A percentile compares a stretch with the other conserved stretches of the same genome.
Evolutionary conservation across 1,139 yeast genomes (phyloP).

Genomic region (Kodamaea sp.): DNA sequence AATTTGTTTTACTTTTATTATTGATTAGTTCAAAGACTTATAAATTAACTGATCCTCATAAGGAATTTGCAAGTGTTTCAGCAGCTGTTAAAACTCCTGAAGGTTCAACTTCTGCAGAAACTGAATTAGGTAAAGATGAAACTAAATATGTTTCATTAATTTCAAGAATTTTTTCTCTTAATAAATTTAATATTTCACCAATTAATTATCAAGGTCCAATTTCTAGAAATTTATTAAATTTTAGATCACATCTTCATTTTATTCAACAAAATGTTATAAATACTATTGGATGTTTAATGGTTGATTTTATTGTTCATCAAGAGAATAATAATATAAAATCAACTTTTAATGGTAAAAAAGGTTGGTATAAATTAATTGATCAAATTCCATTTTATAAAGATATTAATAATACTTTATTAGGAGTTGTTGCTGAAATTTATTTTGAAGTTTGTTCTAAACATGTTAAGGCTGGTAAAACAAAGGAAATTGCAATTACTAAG

Average conservation of each 20-base stretch:
- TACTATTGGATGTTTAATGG: constrained; percentile 49
- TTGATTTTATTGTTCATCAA: constrained; percentile 53
- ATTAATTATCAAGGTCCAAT: constrained; percentile 68
- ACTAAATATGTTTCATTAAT: constrained; percentile 44
- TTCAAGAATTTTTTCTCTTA: constrained; percentile 56
- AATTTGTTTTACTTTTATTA: constrained; percentile 44
- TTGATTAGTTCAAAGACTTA: constrained; percentile 34
- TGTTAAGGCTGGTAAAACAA: constrained; percentile 22
- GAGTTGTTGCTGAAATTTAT: constrained; percentile 42
- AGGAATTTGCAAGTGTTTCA: constrained; percentile 35
- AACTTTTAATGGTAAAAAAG: constrained; percentile 36
- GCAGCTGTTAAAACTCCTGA: constrained; percentile 30
- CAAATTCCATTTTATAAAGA: constrained; percentile 60
- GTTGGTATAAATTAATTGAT: constrained; percentile 57
- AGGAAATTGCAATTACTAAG: constrained; percentile 26
- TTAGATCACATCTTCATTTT: constrained; percentile 63
- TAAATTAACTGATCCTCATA: constrained; percentile 27
- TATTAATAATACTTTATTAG: constrained; percentile 43
- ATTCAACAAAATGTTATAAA: constrained; percentile 51
- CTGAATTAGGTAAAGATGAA: constrained; percentile 28
- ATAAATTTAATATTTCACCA: constrained; percentile 51
- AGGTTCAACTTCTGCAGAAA: constrained; percentile 11
- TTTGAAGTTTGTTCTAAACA: constrained; percentile 38
- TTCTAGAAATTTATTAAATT: constrained; percentile 58
- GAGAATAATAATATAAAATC: constrained; percentile 43